phyloP scores from a whole-genome alignment of 2,329 filamentous ascomycete genomes.

The Aspergillus viridinutans region DNA sequence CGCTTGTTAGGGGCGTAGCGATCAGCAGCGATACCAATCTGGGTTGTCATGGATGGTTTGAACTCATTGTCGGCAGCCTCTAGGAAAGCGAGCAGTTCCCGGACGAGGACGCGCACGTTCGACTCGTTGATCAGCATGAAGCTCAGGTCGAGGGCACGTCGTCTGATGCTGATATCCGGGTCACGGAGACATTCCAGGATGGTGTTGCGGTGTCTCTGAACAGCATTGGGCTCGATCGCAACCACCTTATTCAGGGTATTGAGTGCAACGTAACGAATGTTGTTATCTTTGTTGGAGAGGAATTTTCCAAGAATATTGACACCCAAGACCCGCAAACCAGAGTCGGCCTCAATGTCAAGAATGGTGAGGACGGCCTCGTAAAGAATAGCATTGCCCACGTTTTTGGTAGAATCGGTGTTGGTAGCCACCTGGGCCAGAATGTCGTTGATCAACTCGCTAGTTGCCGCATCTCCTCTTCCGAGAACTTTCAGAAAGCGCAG shows the following conservation, averaged over 20 bases:
- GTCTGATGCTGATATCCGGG: constrained; percentile 94
- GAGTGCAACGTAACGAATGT: constrained; percentile 95
- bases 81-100: constrained; percentile 89
- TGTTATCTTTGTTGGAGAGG: constrained; percentile 97
- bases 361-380: constrained; percentile 98
- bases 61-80: constrained; percentile 98
- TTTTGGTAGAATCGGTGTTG: constrained; percentile 97
- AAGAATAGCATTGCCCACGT: constrained; percentile 95
- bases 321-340: constrained; percentile 84
- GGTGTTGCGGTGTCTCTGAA: constrained; percentile 94
- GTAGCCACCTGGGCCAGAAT: constrained; percentile 96
- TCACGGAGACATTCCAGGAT: constrained; percentile 94
- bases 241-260: constrained; percentile 98
- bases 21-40: constrained; percentile 96
- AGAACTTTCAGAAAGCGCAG: constrained; percentile 80
- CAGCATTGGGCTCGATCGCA: constrained; percentile 94
- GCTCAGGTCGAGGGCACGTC: constrained; percentile 92
- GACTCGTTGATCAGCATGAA: constrained; percentile 97
- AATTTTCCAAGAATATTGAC: constrained; percentile 99
- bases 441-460: constrained; percentile 97
- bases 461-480: constrained; percentile 77
- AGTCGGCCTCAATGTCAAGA: constrained; percentile 96
- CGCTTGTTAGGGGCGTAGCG: constrained; percentile 94
- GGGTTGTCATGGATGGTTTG: constrained; percentile 96
- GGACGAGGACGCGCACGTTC: constrained; percentile 88